phyloP scores from a whole-genome alignment of 495 filamentous ascomycete genomes.

The Neurospora sp. region DNA sequence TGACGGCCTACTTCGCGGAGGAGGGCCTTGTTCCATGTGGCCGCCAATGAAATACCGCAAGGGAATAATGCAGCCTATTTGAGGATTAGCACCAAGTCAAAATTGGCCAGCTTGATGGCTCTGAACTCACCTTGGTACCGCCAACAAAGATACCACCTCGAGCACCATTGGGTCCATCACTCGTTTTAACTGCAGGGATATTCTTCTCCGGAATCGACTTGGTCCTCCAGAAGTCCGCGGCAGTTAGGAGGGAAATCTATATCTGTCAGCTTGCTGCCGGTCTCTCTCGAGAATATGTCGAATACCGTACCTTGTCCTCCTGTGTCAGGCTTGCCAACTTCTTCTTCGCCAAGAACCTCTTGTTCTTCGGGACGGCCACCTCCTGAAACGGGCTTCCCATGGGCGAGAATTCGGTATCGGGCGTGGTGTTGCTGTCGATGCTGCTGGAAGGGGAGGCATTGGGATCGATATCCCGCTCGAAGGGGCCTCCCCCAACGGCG shows the following conservation, averaged over 20 bases:
- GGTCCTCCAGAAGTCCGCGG: slow-evolving; percentile 73
- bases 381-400: slow-evolving; percentile 35
- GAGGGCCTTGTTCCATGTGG: slow-evolving; percentile 67
- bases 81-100: slow-evolving; percentile 31
- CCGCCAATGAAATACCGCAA: slow-evolving; percentile 65
- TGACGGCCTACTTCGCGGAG: slow-evolving; percentile 58
- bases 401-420: slow-evolving; percentile 41
- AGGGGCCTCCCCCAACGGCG: not conserved
- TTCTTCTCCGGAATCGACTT: slow-evolving; percentile 54
- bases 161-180: slow-evolving; percentile 72
- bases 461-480: slow-evolving; percentile 22
- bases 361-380: slow-evolving; percentile 15
- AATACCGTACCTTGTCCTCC: slow-evolving; percentile 42
- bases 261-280: slow-evolving; percentile 13
- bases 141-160: slow-evolving; percentile 60
- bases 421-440: slow-evolving; percentile 34
- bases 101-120: slow-evolving; percentile 20
- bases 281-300: not conserved
- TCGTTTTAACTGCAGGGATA: slow-evolving; percentile 63
- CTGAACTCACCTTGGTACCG: slow-evolving; percentile 44
- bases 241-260: slow-evolving; percentile 50
- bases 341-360: slow-evolving; percentile 28
- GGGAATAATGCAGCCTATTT: slow-evolving; percentile 60
- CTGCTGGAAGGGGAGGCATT: slow-evolving; percentile 31
- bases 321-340: slow-evolving; percentile 36